These are phyloP conservation scores for Populus hybrid DNA, from an alignment of 441 rosid species.

Conservation along the genomic window DNA sequence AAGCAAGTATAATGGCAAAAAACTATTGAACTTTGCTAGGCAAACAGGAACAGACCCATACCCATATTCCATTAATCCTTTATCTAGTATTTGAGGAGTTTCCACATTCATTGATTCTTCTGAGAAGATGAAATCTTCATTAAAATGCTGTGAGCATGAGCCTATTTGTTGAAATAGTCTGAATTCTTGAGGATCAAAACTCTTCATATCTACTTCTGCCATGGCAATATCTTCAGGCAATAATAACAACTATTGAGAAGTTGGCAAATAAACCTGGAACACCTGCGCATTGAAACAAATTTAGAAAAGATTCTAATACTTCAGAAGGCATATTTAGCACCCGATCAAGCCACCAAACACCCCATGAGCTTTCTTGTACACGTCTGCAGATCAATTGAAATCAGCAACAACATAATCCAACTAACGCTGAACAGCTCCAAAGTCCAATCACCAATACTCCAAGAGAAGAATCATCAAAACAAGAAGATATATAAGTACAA, in stretches of 20 bases:
- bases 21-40: background rate
- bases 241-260: slow-evolving; percentile 23
- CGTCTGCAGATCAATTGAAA: slow-evolving; percentile 56
- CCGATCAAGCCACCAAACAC: slow-evolving; percentile 63
- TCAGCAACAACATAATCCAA: slow-evolving; percentile 67
- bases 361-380: slow-evolving; percentile 70
- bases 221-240: slow-evolving; percentile 30
- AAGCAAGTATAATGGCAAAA: slow-evolving; percentile 1
- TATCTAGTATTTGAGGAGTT: slow-evolving; percentile 26
- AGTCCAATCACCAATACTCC: slow-evolving; percentile 53
- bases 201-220: slow-evolving; percentile 36
- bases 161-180: slow-evolving; percentile 3
- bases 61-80: slow-evolving; percentile 75
- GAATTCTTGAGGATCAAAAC: slow-evolving; percentile 22
- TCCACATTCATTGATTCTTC: slow-evolving; percentile 11
- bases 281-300: slow-evolving; percentile 58
- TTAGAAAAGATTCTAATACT: slow-evolving; percentile 40
- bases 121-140: slow-evolving; percentile 3
- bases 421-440: slow-evolving; percentile 56
- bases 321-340: slow-evolving; percentile 30
- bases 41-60: slow-evolving; percentile 21
- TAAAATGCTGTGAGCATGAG: slow-evolving; percentile 11
- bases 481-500: slow-evolving; percentile 36
- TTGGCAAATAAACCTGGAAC: slow-evolving; percentile 24
- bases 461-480: slow-evolving; percentile 55